Evolutionary conservation across 1,139 yeast species (phyloP), one percentile per base, ranked within the genome.

Genomic region (Sugiyamaella castrensis): DNA sequence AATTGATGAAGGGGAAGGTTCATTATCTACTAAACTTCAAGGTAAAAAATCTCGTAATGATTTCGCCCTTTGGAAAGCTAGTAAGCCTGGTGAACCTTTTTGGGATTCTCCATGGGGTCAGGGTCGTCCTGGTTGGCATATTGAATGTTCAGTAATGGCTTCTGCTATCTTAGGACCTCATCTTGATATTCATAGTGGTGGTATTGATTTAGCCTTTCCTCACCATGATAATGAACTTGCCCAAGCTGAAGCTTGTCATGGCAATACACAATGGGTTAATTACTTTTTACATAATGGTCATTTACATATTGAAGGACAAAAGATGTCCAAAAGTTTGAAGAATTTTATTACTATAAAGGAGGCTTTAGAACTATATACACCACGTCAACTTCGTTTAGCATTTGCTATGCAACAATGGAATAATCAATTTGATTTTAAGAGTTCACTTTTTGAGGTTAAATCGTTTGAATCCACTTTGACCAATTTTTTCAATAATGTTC

Each of bases 41-140:
- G 79, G 80, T 12, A 91, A 91, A 70, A 79, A 76, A 59, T 84
- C 81, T 52, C 69, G 85, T 4, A 86, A 88, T 29, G 99, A 92
- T 69, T 92, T 92, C 70, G 98, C 98, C 0, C 75, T 92, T 37
- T 92, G 99, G 99, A 92, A 92, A 67, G 82, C 92, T 1, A 86
- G 96, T 12, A 92, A 92, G 66, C 92, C 95, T 1, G 99, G 99
- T 60, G 99, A 92, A 71, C 99, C 99, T 15, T 79, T 82, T 40
- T 92, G 98, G 98, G 77, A 76, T 2, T 87, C 96, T 2, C 91
- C 94, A 36, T 92, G 98, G 98, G 98, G 98, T 32, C 75, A 76
- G 52, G 99, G 98, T 43, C 84, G 99, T 67, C 99, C 99, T 2
- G 99, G 99, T 1, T 92, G 99, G 99, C 99, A 92, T 67, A 92